A percentile compares a stretch with the other conserved stretches of the same genome.
Conservation (phyloP, 257 asterid species). For the Capsicum pubescens region DNA sequence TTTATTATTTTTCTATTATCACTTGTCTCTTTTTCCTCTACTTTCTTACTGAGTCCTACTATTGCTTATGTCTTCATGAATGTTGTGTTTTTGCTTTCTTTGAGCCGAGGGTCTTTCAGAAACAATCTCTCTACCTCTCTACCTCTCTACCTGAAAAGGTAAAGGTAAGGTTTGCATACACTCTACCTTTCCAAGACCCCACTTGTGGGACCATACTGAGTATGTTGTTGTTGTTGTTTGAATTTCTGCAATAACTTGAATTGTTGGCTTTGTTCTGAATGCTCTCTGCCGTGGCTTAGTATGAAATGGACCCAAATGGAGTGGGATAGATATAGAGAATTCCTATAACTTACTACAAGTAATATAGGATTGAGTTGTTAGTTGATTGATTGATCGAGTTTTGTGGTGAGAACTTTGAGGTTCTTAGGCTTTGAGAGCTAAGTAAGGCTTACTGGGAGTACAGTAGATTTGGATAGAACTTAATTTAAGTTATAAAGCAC, state of each 20-base stretch:
- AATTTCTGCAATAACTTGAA: background rate
- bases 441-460: background rate
- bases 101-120: too few species aligned
- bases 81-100: too few species aligned
- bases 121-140: too few species aligned
- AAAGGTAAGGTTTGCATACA: too few species aligned
- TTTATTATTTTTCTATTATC: too few species aligned
- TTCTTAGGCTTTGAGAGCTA: background rate
- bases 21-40: too few species aligned
- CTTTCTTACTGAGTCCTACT: too few species aligned
- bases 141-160: too few species aligned
- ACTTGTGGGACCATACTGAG: too few species aligned
- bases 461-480: background rate
- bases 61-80: too few species aligned
- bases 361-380: background rate
- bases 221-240: background rate
- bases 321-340: background rate
- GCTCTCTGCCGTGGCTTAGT: rapidly evolving
- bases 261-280: background rate
- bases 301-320: background rate
- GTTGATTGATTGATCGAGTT: background rate
- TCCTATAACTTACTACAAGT: background rate
- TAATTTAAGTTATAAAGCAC: background rate
- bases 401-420: background rate
- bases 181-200: too few species aligned